Base-by-base conservation (phyloP, 768 basidiomycete species). In the Russula emetica region DNA sequence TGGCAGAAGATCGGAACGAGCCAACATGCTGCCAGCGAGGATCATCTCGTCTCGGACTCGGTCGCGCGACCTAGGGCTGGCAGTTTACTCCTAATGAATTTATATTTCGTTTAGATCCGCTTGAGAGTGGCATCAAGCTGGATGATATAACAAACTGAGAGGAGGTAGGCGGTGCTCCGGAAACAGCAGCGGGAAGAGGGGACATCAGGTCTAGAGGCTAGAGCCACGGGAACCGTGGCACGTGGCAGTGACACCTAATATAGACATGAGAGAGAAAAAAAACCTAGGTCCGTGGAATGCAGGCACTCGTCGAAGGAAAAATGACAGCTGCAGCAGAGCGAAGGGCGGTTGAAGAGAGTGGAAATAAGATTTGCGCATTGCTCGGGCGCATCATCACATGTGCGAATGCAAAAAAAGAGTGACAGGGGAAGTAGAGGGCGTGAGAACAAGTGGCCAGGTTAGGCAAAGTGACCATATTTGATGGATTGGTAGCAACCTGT, bases 1-100 rank as follows among this genome's bases (percentile, higher is more conserved):
- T 16, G 45, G 56, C 11, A 9, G 24, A 26, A 40, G 38, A 57
- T 42, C 45, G 45, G 55, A 22, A 51, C 36, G 42, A 38, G 26
- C 14, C n/a, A 57, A 18, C 44, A n/a, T 10, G n/a, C 20, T 45
- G 44, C 45, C 40, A 28, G 28, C 24, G n/a, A 50, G 13, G 28
- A 51, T 51, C 54, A 18, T 22, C 45, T 58, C 47, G 34, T 34
- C 49, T 59, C n/a, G n/a, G 50, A 53, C 3, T 38, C n/a, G n/a
- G n/a, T n/a, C 32, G 52, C 30, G 20, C 30, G 20, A n/a, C 52
- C 50, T 20, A 30, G 50, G 50, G 50, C 30, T 30, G 50, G 50
- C 50, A 26, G 4, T 28, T 18, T 7, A 18, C 44, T 45, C n/a
- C n/a, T 45, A 13, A 45, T 22, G 42, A 44, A 10, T 22, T 45